Evolutionary conservation across 495 filamentous ascomycete genomes (phyloP), one percentile per base, ranked within the genome.

Genomic region (Penicillium nucicola): DNA sequence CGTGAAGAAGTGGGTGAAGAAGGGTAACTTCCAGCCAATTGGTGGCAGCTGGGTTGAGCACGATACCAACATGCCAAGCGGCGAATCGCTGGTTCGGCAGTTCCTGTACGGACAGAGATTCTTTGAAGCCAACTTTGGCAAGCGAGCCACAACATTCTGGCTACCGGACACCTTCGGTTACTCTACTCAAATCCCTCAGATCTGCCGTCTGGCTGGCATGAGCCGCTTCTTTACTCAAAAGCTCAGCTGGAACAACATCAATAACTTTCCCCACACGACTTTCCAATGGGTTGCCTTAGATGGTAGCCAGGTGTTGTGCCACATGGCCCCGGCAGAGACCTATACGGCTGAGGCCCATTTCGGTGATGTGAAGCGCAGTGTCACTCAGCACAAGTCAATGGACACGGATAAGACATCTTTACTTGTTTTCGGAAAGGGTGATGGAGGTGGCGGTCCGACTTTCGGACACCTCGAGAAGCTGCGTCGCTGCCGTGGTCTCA

Each of bases 1-100:
- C 13, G 92, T 98, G 45, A 95, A 95, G 68, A 70, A 78, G 30
- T 93, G 95, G 74, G 87, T 97, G 31, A 89, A 89, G 60, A 83
- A 92, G 45, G 92, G 90, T 35, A 86, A 79, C 35, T 98, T 98
- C 67, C 91, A 96, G 53, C 90, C 90, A 11, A 89, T 98, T 60
- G 93, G 93, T 48, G 93, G 93, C 35, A 96, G 91, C 68, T 98
- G 93, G 93, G 93, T 98, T 14, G 93, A 98, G 59, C 93, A 98
- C 63, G 93, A 98, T 61, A 98, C 93, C 33, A 98, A 98, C 67
- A 77, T 98, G 77, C 93, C 93, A 0, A 89, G 90, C 55, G 93
- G 93, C 32, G 93, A 98, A 68, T 96, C 92, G 5, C 78, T 98
- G 18, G 84, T 92, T 42, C 83, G 93, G n/a, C 93, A 98, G 61